Conservation (phyloP, 2,329 filamentous ascomycete species). For the Fusarium siculi region DNA sequence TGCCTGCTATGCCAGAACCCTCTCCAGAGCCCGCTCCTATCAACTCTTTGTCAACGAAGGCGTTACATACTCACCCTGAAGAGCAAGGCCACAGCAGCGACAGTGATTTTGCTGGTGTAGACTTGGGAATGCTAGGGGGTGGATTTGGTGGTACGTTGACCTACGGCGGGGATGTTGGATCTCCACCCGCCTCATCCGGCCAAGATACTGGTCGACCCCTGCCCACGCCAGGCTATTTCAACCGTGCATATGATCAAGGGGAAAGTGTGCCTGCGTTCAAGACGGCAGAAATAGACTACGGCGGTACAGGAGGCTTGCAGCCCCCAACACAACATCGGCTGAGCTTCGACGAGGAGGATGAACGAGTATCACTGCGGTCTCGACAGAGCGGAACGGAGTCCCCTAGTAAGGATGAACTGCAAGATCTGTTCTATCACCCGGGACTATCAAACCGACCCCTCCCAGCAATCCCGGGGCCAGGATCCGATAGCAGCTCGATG, state of each 20-base stretch:
- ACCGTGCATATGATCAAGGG: conserved; percentile 42
- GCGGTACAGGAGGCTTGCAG: conserved; percentile 88
- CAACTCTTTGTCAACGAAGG: conserved; percentile 53
- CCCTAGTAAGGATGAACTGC: conserved; percentile 77
- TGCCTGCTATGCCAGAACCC: conserved; percentile 45
- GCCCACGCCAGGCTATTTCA: conserved; percentile 56
- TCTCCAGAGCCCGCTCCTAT: conserved; percentile 30
- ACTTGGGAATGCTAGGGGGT: conserved; percentile 79
- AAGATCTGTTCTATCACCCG: conserved; percentile 94
- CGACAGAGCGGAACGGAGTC: conserved; percentile 72
- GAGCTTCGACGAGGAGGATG: conserved; percentile 94
- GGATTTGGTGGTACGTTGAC: conserved; percentile 68
- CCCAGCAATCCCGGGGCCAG: conserved; percentile 69
- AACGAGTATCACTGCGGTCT: conserved; percentile 69
- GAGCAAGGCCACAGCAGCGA: conserved; percentile 68
- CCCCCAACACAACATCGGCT: conserved; percentile 78
- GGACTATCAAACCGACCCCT: conserved; percentile 75
- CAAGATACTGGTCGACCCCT: conserved; percentile 60
- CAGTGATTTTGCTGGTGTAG: conserved; percentile 75
- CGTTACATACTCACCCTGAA: conserved; percentile 60
- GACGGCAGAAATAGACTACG: conserved; percentile 83
- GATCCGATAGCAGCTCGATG: conserved; percentile 69
- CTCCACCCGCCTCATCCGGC: conserved; percentile 53
- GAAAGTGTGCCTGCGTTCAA: conserved; percentile 55
- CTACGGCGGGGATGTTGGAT: conserved; percentile 61